phyloP scores from a whole-genome alignment of 106 monocot genomes.

The Gastrodia elata region DNA sequence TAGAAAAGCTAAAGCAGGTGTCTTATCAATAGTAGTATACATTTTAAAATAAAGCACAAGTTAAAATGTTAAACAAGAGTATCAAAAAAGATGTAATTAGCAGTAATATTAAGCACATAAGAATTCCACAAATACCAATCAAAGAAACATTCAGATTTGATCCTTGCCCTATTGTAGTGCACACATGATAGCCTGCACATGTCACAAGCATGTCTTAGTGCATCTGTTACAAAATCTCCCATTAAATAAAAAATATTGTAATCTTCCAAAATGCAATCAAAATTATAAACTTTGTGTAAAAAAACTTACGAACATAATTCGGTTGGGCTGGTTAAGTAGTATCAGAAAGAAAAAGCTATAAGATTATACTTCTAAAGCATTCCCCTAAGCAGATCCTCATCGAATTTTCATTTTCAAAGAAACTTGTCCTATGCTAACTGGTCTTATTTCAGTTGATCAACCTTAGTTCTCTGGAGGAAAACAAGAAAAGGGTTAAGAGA shows the following conservation, averaged over 20 bases:
- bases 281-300: neutral
- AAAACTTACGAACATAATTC: neutral
- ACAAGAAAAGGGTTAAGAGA: too few species aligned
- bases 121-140: conserved; percentile 31
- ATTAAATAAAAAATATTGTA: neutral
- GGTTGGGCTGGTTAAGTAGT: neutral
- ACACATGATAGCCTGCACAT: conserved; percentile 75
- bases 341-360: neutral
- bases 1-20: neutral
- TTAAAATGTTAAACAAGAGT: neutral
- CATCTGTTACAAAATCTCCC: neutral
- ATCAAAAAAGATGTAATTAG: neutral
- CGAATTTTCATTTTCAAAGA: too few species aligned
- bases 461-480: too few species aligned
- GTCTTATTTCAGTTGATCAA: too few species aligned
- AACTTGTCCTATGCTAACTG: too few species aligned
- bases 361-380: neutral
- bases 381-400: too few species aligned
- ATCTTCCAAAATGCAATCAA: neutral
- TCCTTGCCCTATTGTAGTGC: conserved; percentile 45
- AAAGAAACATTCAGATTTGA: conserved; percentile 41
- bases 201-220: conserved; percentile 3
- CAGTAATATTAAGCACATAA: neutral
- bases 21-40: neutral
- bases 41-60: neutral